Percentiles rank a stretch among this genome's conserved stretches.
Conservation (phyloP, 441 rosid species). For the Croton laevigatus region DNA sequence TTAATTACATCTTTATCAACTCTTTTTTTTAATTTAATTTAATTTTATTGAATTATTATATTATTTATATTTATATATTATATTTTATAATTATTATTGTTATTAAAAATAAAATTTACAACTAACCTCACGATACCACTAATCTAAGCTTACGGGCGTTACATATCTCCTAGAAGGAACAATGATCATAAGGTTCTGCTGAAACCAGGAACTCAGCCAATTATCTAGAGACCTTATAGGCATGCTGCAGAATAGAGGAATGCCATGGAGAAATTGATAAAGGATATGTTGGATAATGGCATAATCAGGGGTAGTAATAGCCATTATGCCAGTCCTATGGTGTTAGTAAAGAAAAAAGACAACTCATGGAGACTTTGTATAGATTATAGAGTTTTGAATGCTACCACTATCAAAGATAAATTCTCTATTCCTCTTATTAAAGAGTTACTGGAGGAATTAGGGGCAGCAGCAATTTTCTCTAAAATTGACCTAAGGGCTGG, state of each 20-base stretch:
- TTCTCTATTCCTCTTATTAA: background rate
- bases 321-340: background rate
- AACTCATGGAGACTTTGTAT: background rate
- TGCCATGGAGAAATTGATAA: background rate
- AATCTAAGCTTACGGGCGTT: too few species aligned
- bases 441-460: background rate
- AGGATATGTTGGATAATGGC: background rate
- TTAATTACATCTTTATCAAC: too few species aligned
- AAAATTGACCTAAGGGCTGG: background rate
- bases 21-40: too few species aligned
- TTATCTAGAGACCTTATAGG: background rate
- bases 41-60: too few species aligned
- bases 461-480: background rate
- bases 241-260: background rate
- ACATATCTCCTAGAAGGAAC: too few species aligned
- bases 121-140: too few species aligned
- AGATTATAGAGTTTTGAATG: background rate
- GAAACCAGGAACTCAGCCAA: background rate
- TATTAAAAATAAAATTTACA: too few species aligned
- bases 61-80: too few species aligned
- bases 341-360: background rate
- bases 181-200: background rate
- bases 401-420: background rate
- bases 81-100: too few species aligned
- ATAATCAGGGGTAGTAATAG: background rate